Evolutionary conservation across 192 early-diverging fungal genomes (phyloP).

Genomic region (Rhizophagus clarus): DNA sequence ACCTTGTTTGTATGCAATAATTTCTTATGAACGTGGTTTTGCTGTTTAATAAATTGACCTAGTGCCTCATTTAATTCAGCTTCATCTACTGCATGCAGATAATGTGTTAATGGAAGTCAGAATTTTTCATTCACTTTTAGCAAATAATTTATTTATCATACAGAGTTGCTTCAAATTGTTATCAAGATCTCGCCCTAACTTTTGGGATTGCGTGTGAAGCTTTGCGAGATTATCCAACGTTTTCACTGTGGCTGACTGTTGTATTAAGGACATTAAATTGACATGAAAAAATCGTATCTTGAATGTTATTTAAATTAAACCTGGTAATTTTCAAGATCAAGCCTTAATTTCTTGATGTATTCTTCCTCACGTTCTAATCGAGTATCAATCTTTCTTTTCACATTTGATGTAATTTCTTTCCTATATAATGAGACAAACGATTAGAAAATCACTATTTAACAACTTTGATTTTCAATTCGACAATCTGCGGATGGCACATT

Average conservation of each 20-base stretch:
- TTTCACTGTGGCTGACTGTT: background rate
- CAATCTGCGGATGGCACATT: too few relatives aligned
- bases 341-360: background rate
- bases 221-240: background rate
- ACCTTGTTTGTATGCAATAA: background rate
- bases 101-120: background rate
- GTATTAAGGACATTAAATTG: background rate
- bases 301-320: background rate
- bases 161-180: background rate
- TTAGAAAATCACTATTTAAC: background rate
- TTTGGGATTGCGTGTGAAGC: background rate
- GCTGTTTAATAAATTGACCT: background rate
- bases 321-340: slow-evolving; percentile 2
- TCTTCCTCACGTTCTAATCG: background rate
- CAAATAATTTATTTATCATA: background rate
- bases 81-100: background rate
- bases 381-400: background rate
- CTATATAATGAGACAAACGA: background rate
- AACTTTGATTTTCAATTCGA: background rate
- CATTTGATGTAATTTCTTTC: background rate
- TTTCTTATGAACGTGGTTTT: background rate
- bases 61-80: background rate
- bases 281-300: background rate
- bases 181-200: background rate
- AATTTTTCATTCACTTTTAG: background rate